A percentile compares a stretch with the other conserved stretches of the same genome.
These are phyloP conservation scores for Naegleria fowleri DNA, from an alignment of 208 protist species.

Conservation along the genomic window DNA sequence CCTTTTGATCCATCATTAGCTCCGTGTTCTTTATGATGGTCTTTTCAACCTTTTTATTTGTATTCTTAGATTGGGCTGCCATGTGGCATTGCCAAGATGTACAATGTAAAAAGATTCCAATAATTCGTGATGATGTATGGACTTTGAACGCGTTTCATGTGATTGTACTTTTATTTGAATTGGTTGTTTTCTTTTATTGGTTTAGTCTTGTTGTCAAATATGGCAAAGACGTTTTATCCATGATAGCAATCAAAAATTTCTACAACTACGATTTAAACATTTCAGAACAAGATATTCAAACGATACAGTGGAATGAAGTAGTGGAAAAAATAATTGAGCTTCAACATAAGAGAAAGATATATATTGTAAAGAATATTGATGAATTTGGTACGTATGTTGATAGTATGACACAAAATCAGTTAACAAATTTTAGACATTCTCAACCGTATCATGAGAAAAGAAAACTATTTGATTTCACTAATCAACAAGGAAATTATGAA, in stretches of 20 bases:
- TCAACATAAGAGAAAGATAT: constrained; percentile 26
- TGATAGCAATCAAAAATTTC: constrained; percentile 33
- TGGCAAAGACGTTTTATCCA: neutral
- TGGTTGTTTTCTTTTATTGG: constrained; percentile 39
- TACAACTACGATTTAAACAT: constrained; percentile 37
- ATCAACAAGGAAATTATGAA: constrained; percentile 44
- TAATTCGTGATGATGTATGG: neutral
- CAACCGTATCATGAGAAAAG: constrained; percentile 47
- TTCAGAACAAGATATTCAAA: constrained; percentile 42
- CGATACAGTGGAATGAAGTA: constrained; percentile 41
- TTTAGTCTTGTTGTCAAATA: constrained; percentile 35
- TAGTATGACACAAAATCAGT: neutral
- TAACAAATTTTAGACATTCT: constrained; percentile 37
- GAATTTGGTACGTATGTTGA: constrained; percentile 22
- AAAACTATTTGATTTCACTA: constrained; percentile 49
- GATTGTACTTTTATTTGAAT: constrained; percentile 35
- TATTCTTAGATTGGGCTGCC: constrained; percentile 41
- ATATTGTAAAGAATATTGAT: constrained; percentile 12
- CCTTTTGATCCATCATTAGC: constrained; percentile 26
- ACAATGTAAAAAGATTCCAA: neutral
- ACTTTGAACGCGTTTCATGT: constrained; percentile 20
- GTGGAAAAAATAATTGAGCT: constrained; percentile 35
- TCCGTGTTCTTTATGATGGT: constrained; percentile 43
- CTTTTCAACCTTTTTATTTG: constrained; percentile 45
- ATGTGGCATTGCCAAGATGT: constrained; percentile 26